These are phyloP conservation scores for Stephania japonica DNA, from an alignment of 164 flowering plant genomes.

Conservation along the genomic window DNA sequence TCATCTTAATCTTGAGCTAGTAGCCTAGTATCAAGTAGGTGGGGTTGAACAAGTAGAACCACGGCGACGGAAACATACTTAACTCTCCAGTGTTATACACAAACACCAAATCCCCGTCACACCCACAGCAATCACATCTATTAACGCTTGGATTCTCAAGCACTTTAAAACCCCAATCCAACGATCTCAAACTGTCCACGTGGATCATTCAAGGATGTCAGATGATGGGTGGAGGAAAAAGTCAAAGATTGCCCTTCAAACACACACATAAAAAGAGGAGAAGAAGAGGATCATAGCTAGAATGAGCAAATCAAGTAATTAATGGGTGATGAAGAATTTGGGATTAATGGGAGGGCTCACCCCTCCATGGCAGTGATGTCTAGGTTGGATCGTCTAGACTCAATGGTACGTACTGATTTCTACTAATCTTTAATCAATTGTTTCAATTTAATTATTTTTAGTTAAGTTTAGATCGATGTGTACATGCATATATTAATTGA, in stretches of 20 bases:
- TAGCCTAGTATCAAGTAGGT: no score
- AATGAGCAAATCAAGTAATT: neutral
- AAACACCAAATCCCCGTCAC: no score
- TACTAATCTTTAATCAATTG: no score
- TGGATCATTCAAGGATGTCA: neutral
- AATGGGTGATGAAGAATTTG: neutral
- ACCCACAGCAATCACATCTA: no score
- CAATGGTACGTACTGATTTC: neutral
- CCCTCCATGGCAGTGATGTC: neutral
- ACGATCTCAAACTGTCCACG: neutral
- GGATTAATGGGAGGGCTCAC: neutral
- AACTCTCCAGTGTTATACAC: no score
- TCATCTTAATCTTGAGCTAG: no score
- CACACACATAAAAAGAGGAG: no score
- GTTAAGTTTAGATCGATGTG: neutral
- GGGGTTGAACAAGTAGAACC: no score
- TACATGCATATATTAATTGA: no score
- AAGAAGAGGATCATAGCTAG: neutral
- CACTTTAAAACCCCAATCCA: neutral
- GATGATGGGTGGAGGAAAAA: neutral
- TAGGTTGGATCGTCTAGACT: neutral
- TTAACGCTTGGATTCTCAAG: neutral
- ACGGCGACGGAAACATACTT: no score
- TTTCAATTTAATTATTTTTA: neutral
- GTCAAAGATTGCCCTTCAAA: neutral